These are phyloP conservation scores for Termitomyces sp. DNA, from an alignment of 768 basidiomycete species.

Conservation along the genomic window DNA sequence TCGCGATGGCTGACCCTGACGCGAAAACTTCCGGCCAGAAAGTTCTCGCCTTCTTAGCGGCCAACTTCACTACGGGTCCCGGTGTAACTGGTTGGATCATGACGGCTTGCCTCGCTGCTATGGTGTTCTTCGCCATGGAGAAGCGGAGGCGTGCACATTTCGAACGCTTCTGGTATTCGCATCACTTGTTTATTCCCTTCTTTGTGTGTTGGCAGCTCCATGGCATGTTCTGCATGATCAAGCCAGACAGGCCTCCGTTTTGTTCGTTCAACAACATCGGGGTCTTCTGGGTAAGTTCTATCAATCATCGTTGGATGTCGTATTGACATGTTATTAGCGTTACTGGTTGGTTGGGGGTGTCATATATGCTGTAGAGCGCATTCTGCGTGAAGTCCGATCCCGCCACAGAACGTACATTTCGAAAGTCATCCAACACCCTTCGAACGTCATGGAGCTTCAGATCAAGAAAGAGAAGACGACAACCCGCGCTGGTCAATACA, in stretches of 20 bases:
- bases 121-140: slow-evolving; percentile 85
- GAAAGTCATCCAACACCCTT: slow-evolving; percentile 94
- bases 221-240: slow-evolving; percentile 96
- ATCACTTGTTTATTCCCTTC: slow-evolving; percentile 88
- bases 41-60: slow-evolving; percentile 63
- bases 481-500: slow-evolving; percentile 85
- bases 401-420: slow-evolving; percentile 90
- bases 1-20: slow-evolving; percentile 50
- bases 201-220: slow-evolving; percentile 94
- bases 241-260: slow-evolving; percentile 83
- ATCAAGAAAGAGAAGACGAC: slow-evolving; percentile 94
- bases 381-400: slow-evolving; percentile 88
- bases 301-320: background rate
- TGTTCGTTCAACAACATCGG: slow-evolving; percentile 84
- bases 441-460: slow-evolving; percentile 90
- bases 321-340: slow-evolving; percentile 39
- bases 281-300: slow-evolving; percentile 82
- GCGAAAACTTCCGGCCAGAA: slow-evolving; percentile 50
- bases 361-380: slow-evolving; percentile 83
- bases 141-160: slow-evolving; percentile 74
- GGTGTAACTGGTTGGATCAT: slow-evolving; percentile 87
- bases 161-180: slow-evolving; percentile 86
- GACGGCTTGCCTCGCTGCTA: slow-evolving; percentile 63
- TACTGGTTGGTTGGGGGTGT: slow-evolving; percentile 88
- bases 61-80: slow-evolving; percentile 82